Conservation (phyloP, 176 grass and related monocot species). For the Carex myosuroides region DNA sequence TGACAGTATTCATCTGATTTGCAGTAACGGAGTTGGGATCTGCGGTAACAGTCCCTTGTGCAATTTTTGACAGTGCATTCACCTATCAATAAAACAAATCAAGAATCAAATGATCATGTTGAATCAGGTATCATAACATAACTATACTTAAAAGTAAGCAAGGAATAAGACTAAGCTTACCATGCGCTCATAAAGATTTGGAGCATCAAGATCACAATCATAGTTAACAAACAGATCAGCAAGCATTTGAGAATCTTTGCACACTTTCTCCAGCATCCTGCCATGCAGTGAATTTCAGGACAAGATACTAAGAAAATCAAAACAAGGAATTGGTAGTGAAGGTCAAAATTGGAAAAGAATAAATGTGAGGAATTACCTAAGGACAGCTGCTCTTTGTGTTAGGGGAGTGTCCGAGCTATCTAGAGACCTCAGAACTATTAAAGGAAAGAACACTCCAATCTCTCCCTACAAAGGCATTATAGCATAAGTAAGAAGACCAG, state of each 20-base stretch:
- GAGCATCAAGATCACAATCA: slow-evolving; percentile 97
- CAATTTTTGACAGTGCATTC: slow-evolving; percentile 83
- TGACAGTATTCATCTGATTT: slow-evolving; percentile 73
- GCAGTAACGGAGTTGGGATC: slow-evolving; percentile 56
- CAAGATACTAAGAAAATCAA: slow-evolving; percentile 20
- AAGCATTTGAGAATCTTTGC: slow-evolving; percentile 99
- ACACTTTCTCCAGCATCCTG: slow-evolving; percentile 98
- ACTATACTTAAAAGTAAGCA: slow-evolving; percentile 9
- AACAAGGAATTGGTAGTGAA: neutral
- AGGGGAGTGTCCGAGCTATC: slow-evolving; percentile 77
- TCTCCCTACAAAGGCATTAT: slow-evolving; percentile 70
- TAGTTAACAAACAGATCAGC: slow-evolving; percentile 99
- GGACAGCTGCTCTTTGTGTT: slow-evolving; percentile 80
- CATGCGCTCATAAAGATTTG: slow-evolving; percentile 90
- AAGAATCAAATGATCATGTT: slow-evolving; percentile 14
- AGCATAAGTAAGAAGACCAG: neutral
- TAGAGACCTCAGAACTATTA: slow-evolving; percentile 92
- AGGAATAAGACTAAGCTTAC: slow-evolving; percentile 29
- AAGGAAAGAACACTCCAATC: slow-evolving; percentile 97
- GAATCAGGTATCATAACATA: neutral
- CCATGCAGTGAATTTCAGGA: slow-evolving; percentile 26
- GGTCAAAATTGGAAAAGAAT: slow-evolving; percentile 4
- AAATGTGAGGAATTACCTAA: slow-evolving; percentile 42
- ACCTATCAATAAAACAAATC: slow-evolving; percentile 47
- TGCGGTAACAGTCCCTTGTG: slow-evolving; percentile 68